Evolutionary conservation across 1,284 basidiomycete species (phyloP).

Genomic region (Sphaerobolus stellatus): DNA sequence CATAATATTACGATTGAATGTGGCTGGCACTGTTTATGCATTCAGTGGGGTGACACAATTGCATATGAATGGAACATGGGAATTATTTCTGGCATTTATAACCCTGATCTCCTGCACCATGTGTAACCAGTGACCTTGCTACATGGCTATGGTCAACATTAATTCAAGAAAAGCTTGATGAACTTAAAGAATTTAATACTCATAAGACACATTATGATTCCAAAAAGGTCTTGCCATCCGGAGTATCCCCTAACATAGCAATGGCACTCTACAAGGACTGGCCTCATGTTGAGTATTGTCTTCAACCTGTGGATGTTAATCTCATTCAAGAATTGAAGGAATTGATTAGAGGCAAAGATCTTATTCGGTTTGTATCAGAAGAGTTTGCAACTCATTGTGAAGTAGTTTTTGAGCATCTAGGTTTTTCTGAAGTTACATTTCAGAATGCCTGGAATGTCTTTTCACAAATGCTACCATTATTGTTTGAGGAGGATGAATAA

Average conservation of each 20-base stretch:
- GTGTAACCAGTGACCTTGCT: too few species aligned
- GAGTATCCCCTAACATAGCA: conserved; percentile 25
- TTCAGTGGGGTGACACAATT: too few species aligned
- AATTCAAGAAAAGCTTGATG: conserved; percentile 29
- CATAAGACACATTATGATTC: conserved; percentile 21
- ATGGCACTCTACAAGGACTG: conserved; percentile 20
- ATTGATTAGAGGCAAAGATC: conserved; percentile 29
- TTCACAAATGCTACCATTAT: conserved; percentile 24
- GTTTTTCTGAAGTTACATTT: conserved; percentile 21
- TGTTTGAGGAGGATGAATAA: too few species aligned
- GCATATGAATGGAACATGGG: too few species aligned
- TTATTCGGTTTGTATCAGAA: conserved; percentile 28
- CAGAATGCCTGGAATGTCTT: conserved; percentile 33
- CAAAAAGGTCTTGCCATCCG: conserved; percentile 27
- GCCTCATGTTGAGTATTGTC: conserved; percentile 19
- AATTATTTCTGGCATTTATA: too few species aligned
- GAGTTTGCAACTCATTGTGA: conserved; percentile 27
- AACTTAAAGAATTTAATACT: conserved; percentile 24
- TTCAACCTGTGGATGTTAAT: conserved; percentile 26
- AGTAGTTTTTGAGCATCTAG: conserved; percentile 21
- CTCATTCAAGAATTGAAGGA: conserved; percentile 29
- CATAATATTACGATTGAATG: too few species aligned
- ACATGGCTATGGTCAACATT: too few species aligned
- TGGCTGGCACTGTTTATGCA: too few species aligned
- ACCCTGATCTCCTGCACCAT: too few species aligned